Evolutionary conservation across 2,329 filamentous ascomycete species (phyloP).

Genomic region (Sphaceloma murrayae): DNA sequence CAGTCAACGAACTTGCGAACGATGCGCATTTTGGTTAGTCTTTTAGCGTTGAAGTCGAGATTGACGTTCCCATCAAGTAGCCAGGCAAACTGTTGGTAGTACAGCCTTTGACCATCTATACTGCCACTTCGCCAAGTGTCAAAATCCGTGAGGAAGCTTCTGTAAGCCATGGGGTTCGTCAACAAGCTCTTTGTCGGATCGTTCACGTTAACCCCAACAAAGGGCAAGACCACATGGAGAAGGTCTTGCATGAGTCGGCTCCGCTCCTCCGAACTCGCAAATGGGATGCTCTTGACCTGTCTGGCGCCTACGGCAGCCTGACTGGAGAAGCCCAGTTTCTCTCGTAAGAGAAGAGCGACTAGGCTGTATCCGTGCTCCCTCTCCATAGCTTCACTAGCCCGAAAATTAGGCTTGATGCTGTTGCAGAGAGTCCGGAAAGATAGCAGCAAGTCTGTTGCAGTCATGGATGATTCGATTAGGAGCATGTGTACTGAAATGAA

Average conservation of each 20-base stretch:
- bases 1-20: constrained; percentile 84
- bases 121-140: constrained; percentile 85
- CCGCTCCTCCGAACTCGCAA: constrained; percentile 35
- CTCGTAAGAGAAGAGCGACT: constrained; percentile 69
- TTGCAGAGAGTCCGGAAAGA: constrained; percentile 77
- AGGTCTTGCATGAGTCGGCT: constrained; percentile 50
- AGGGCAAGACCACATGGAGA: constrained; percentile 67
- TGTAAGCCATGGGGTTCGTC: constrained; percentile 89
- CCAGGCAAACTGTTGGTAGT: constrained; percentile 83
- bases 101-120: constrained; percentile 68
- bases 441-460: constrained; percentile 60
- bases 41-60: constrained; percentile 81
- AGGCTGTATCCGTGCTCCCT: constrained; percentile 89
- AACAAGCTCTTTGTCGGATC: constrained; percentile 81
- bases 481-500: constrained; percentile 79
- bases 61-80: constrained; percentile 88
- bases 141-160: constrained; percentile 81
- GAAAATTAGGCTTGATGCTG: constrained; percentile 83
- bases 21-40: constrained; percentile 86
- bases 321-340: constrained; percentile 58
- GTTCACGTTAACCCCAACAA: constrained; percentile 79
- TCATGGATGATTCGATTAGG: constrained; percentile 66
- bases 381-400: constrained; percentile 97
- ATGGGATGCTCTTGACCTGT: not conserved
- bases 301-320: constrained; percentile 17